Conservation (phyloP, 371 early-diverging fungal species). For the Mortierella polycephala region DNA sequence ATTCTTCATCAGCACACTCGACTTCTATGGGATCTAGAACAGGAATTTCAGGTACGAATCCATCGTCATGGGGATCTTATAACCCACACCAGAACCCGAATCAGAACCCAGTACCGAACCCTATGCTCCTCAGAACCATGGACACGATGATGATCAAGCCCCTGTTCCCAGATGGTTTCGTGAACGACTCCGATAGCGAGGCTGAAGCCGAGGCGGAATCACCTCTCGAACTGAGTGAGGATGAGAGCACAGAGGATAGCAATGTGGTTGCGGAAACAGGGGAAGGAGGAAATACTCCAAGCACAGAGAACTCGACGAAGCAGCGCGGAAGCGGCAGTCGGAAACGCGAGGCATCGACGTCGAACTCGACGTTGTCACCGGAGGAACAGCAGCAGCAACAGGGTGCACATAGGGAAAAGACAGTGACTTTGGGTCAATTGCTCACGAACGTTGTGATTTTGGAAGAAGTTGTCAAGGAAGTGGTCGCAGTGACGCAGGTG, state of each 20-base stretch:
- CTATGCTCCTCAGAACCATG: constrained; percentile 41
- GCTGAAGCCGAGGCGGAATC: constrained; percentile 59
- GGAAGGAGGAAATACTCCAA: constrained; percentile 40
- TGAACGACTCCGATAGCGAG: constrained; percentile 64
- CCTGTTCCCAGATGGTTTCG: constrained; percentile 68
- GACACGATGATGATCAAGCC: constrained; percentile 64
- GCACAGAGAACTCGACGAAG: constrained; percentile 9
- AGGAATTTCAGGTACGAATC: constrained; percentile 1
- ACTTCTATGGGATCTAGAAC: constrained; percentile 3
- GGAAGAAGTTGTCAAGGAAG: constrained; percentile 92
- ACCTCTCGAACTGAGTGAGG: constrained; percentile 57
- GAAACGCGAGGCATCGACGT: constrained; percentile 15
- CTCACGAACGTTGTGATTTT: constrained; percentile 91
- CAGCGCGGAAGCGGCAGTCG: constrained; percentile 11
- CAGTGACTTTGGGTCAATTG: constrained; percentile 71
- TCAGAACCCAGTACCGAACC: constrained; percentile 14
- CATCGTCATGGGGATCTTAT: constrained; percentile 28
- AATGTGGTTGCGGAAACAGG: constrained; percentile 58
- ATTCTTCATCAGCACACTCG: constrained; percentile 5
- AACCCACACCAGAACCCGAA: constrained; percentile 3
- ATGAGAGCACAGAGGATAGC: constrained; percentile 59
- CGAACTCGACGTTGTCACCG: constrained; percentile 4
- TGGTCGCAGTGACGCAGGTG: constrained; percentile 86
- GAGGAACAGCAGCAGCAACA: constrained; percentile 19
- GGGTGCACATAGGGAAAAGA: constrained; percentile 56